These are phyloP conservation scores for Penicillium sp. DNA, from an alignment of 2,329 filamentous ascomycete species.

Conservation along the genomic window DNA sequence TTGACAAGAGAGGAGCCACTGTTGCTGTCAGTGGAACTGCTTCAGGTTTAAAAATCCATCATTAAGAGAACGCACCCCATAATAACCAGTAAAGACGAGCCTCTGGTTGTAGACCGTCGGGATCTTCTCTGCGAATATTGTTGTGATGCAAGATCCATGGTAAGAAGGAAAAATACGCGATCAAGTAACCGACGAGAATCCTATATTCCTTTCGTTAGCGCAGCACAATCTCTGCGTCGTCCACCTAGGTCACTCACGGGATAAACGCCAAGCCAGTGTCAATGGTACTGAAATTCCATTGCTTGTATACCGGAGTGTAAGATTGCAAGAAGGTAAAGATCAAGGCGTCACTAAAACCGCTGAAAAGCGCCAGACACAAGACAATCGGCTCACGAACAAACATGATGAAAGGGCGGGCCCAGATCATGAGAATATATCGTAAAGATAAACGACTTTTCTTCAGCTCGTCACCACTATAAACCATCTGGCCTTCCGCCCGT, in stretches of 20 bases:
- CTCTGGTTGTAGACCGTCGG: conserved; percentile 61
- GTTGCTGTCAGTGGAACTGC: neutral
- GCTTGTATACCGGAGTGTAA: conserved; percentile 59
- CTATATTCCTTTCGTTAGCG: conserved; percentile 18
- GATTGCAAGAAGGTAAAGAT: conserved; percentile 69
- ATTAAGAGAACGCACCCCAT: conserved; percentile 42
- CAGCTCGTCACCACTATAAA: conserved; percentile 74
- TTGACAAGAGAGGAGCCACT: conserved; percentile 57
- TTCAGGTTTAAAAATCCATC: neutral
- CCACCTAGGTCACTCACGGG: conserved; percentile 38
- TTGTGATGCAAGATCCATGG: conserved; percentile 50
- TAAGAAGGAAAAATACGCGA: conserved; percentile 58
- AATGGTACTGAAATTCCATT: conserved; percentile 58
- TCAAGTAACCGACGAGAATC: conserved; percentile 57
- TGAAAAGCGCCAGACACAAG: conserved; percentile 60
- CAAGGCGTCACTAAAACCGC: conserved; percentile 63
- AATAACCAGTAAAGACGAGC: conserved; percentile 60
- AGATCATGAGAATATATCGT: conserved; percentile 58
- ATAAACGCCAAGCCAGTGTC: conserved; percentile 55
- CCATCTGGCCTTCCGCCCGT: conserved; percentile 57
- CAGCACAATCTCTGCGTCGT: neutral
- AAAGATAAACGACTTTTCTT: conserved; percentile 56
- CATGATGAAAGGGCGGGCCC: conserved; percentile 64
- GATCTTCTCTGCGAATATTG: conserved; percentile 42
- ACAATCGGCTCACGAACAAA: conserved; percentile 67